phyloP scores from a whole-genome alignment of 1,284 basidiomycete genomes.

The Trametes hirsuta region DNA sequence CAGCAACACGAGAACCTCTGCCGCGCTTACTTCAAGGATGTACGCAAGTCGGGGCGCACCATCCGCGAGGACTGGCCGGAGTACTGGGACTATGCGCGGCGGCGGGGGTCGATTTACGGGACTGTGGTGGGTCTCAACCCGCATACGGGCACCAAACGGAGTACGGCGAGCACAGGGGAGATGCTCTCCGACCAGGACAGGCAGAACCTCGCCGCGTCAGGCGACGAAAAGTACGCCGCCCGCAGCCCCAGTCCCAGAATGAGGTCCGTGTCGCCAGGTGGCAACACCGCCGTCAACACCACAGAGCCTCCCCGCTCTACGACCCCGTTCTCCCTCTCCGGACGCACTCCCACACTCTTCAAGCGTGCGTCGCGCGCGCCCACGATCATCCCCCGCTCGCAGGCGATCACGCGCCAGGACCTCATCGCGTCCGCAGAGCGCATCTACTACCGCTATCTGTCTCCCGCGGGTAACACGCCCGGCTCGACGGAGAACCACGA shows the following conservation, averaged over 20 bases:
- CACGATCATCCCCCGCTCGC: slow-evolving; percentile 86
- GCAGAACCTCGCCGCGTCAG: slow-evolving; percentile 52
- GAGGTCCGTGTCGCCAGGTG: slow-evolving; percentile 47
- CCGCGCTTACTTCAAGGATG: slow-evolving; percentile 97
- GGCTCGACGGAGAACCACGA: slow-evolving; percentile 80
- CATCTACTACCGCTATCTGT: slow-evolving; percentile 93
- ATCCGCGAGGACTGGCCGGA: slow-evolving; percentile 98
- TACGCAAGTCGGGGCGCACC: slow-evolving; percentile 89
- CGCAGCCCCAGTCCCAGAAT: slow-evolving; percentile 56
- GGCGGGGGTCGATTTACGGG: slow-evolving; percentile 88
- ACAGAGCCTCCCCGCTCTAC: slow-evolving; percentile 60
- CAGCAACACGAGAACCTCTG: slow-evolving; percentile 99
- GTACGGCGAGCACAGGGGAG: slow-evolving; percentile 74
- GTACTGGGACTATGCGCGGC: slow-evolving; percentile 89
- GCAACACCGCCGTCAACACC: slow-evolving; percentile 37
- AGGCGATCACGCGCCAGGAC: slow-evolving; percentile 89
- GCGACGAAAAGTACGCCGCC: slow-evolving; percentile 50
- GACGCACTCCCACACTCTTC: slow-evolving; percentile 73
- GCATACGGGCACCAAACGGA: slow-evolving; percentile 61
- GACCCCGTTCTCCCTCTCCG: slow-evolving; percentile 78
- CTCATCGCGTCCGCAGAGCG: slow-evolving; percentile 93
- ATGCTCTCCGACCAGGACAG: slow-evolving; percentile 67
- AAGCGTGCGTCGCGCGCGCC: slow-evolving; percentile 82
- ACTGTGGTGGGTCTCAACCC: slow-evolving; percentile 81
- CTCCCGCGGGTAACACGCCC: slow-evolving; percentile 66